Conservation (phyloP, 108 stramenopile genomes). For the Cyclotella choctawhatcheeana region DNA sequence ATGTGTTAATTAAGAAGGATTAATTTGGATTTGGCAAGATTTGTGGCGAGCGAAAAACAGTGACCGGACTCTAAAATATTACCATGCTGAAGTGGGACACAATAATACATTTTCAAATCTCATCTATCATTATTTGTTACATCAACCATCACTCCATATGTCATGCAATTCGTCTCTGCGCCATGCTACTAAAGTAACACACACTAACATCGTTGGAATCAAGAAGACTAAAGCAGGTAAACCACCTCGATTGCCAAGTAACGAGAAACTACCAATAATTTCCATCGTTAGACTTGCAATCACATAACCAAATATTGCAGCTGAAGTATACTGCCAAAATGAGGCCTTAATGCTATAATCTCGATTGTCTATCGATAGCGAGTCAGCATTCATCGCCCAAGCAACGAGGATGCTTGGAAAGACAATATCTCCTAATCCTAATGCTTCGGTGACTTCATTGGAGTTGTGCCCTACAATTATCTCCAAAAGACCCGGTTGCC, state of each 20-base stretch:
- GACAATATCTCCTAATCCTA: constrained; percentile 65
- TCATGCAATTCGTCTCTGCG: constrained; percentile 40
- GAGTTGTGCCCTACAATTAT: constrained; percentile 34
- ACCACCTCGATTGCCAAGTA: constrained; percentile 35
- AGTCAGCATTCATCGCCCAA: constrained; percentile 46
- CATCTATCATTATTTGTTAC: not conserved
- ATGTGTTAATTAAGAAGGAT: constrained; percentile 90
- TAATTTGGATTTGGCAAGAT: too few relatives aligned
- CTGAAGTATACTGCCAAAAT: constrained; percentile 26
- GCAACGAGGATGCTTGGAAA: constrained; percentile 59
- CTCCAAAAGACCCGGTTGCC: constrained; percentile 61
- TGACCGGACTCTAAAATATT: too few relatives aligned
- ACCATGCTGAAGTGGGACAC: too few relatives aligned
- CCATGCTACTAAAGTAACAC: constrained; percentile 25
- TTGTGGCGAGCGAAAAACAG: too few relatives aligned
- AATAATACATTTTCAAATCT: too few relatives aligned
- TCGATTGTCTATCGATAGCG: not conserved
- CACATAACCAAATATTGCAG: constrained; percentile 44
- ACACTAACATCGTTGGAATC: constrained; percentile 51
- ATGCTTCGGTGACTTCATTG: constrained; percentile 41
- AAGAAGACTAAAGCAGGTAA: constrained; percentile 59
- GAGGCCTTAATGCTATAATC: not conserved
- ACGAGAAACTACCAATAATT: constrained; percentile 48
- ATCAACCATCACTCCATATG: constrained; percentile 12
- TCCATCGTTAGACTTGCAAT: constrained; percentile 51